Conservation (phyloP, 352 stramenopile genomes). For the Aphanomyces stellatus region DNA sequence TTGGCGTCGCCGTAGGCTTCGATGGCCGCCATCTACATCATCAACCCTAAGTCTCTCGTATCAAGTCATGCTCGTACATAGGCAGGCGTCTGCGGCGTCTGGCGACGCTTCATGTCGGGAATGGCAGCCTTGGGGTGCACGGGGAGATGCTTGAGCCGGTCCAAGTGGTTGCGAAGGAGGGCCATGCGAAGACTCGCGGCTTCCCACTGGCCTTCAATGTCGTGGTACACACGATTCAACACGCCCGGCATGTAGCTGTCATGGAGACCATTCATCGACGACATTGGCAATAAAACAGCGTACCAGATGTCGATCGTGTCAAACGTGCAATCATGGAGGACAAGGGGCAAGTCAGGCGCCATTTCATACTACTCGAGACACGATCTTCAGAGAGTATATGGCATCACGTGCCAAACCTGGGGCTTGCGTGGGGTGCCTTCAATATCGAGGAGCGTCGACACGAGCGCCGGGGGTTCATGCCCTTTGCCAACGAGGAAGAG, state of each 20-base stretch:
- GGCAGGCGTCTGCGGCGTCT: conserved; percentile 42
- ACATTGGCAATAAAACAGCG: too few species aligned
- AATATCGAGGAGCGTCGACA: conserved; percentile 92
- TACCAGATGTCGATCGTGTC: conserved; percentile 67
- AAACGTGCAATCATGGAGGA: conserved; percentile 97
- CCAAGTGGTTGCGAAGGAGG: conserved; percentile 62
- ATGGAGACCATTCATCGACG: too few species aligned
- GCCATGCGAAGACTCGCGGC: conserved; percentile 54
- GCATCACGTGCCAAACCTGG: conserved; percentile 33
- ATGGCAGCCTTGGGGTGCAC: conserved; percentile 39
- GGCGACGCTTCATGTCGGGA: conserved; percentile 50
- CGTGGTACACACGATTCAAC: conserved; percentile 62
- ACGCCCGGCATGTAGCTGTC: conserved; percentile 56
- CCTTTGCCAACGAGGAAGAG: conserved; percentile 93
- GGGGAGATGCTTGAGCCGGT: conserved; percentile 41
- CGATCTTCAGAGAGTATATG: too few species aligned
- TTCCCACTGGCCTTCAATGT: conserved; percentile 84
- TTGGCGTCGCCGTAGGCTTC: conserved; percentile 38
- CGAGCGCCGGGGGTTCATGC: conserved; percentile 84
- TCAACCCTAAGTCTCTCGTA: conserved; percentile 19
- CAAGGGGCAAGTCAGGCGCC: conserved; percentile 90
- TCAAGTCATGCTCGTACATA: conserved; percentile 44
- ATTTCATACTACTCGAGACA: conserved; percentile 85
- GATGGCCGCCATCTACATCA: conserved; percentile 22
- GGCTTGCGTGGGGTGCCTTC: conserved; percentile 67